Evolutionary conservation across 805 yeast genomes (phyloP).

Genomic region (Ogataea trehaloabstinens): DNA sequence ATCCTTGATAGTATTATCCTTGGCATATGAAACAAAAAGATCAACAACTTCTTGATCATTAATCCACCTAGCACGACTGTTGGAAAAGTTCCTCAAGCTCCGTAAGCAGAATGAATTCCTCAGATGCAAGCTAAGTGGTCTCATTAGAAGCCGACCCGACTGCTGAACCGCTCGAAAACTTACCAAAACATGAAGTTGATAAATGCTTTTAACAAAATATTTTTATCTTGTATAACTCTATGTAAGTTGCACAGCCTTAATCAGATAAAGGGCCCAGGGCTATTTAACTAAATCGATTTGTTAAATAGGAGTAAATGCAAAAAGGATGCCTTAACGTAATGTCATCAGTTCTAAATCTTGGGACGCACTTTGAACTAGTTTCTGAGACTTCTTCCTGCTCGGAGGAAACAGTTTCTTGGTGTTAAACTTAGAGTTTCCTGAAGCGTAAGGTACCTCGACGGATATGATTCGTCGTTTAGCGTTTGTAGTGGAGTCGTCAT

Average conservation of each 20-base stretch:
- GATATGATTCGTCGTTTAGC: slow-evolving; percentile 25
- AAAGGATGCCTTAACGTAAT: slow-evolving; percentile 13
- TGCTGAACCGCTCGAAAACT: too few species aligned
- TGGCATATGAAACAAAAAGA: not conserved
- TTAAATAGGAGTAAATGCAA: too few species aligned
- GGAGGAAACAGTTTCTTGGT: slow-evolving; percentile 7
- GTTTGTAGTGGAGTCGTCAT: slow-evolving; percentile 6
- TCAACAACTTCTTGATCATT: not conserved
- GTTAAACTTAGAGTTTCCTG: not conserved
- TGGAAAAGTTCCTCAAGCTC: not conserved
- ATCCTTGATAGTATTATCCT: not conserved
- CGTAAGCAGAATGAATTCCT: too few species aligned
- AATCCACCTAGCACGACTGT: not conserved
- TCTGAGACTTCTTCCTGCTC: slow-evolving; percentile 26
- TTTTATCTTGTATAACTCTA: too few species aligned
- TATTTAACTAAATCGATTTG: too few species aligned
- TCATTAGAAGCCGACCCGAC: too few species aligned
- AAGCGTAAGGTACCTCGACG: slow-evolving; percentile 3
- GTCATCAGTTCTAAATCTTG: slow-evolving; percentile 32
- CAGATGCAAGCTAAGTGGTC: too few species aligned
- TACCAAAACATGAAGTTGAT: too few species aligned
- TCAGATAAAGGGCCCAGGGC: too few species aligned
- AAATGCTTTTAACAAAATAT: too few species aligned
- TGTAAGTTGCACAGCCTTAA: too few species aligned
- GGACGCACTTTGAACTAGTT: slow-evolving; percentile 29